phyloP scores from a whole-genome alignment of 371 early-diverging fungal species.

The Funneliformis caledonium region DNA sequence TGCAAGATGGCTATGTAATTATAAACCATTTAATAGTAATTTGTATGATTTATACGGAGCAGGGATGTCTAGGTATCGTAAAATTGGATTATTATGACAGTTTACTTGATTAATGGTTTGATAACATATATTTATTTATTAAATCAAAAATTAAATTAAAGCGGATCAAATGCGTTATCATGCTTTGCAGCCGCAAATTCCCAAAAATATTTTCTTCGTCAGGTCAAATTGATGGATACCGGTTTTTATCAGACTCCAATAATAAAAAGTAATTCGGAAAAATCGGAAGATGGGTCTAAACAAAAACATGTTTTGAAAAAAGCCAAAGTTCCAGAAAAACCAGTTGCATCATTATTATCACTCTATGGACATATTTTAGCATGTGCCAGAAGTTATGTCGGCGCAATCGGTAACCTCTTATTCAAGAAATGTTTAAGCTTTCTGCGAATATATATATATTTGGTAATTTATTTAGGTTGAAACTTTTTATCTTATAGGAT shows the following conservation, averaged over 20 bases:
- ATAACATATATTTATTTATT: not conserved
- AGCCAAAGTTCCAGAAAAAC: constrained; percentile 19
- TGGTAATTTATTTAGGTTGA: not conserved
- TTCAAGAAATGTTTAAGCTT: not conserved
- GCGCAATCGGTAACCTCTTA: constrained; percentile 61
- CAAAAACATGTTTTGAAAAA: constrained; percentile 3
- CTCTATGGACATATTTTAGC: constrained; percentile 67
- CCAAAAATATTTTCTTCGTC: constrained; percentile 57
- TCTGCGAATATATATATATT: not conserved
- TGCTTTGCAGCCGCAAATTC: constrained; percentile 48
- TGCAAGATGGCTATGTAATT: constrained; percentile 35
- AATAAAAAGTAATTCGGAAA: constrained; percentile 38
- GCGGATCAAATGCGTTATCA: constrained; percentile 24
- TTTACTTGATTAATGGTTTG: not conserved
- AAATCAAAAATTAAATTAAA: not conserved
- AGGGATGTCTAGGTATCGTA: constrained; percentile 34
- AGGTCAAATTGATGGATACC: constrained; percentile 54
- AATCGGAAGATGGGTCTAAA: constrained; percentile 36
- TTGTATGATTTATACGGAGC: constrained; percentile 34
- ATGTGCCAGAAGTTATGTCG: constrained; percentile 58
- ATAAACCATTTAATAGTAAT: constrained; percentile 28
- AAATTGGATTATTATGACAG: not conserved
- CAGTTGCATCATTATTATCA: constrained; percentile 55
- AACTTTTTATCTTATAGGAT: constrained; percentile 51
- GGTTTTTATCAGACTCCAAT: constrained; percentile 36